Conservation (phyloP, 2,329 filamentous ascomycete genomes). For the Scedosporium boydii region DNA sequence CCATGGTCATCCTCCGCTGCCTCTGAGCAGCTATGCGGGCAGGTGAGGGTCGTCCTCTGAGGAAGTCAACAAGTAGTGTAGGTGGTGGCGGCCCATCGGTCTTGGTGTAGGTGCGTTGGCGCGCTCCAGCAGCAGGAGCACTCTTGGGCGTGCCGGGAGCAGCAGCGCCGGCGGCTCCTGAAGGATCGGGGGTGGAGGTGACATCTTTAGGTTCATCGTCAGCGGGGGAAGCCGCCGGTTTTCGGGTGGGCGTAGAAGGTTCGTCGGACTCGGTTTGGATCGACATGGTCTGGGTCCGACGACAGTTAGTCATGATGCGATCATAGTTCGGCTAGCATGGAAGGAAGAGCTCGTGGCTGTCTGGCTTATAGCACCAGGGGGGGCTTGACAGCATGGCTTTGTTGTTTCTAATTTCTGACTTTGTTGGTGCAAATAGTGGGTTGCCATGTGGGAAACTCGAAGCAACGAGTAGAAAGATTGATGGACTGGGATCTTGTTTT, state of each 20-base stretch:
- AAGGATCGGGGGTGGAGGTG: conserved; percentile 1
- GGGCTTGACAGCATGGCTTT: not conserved
- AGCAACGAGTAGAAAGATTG: not conserved
- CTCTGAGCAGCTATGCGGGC: conserved; percentile 43
- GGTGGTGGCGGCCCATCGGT: conserved; percentile 30
- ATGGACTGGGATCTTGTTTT: not conserved
- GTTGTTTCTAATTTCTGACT: not conserved
- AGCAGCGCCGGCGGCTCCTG: not conserved
- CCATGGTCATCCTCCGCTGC: conserved; percentile 46
- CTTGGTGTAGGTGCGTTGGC: conserved; percentile 27
- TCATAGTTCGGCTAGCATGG: not conserved
- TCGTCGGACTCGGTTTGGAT: conserved; percentile 1
- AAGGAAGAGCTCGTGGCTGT: not conserved
- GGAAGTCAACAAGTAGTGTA: conserved; percentile 46
- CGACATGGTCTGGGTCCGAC: not conserved
- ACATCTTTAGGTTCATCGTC: conserved; percentile 6
- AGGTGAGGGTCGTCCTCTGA: conserved; percentile 46
- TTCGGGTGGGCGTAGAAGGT: not conserved
- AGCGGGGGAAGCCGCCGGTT: conserved; percentile 2
- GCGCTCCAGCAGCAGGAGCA: conserved; percentile 24
- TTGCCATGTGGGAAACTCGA: not conserved
- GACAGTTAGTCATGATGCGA: conserved; percentile 3
- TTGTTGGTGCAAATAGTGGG: not conserved
- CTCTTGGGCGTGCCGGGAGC: conserved; percentile 27
- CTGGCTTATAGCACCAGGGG: not conserved